These are phyloP conservation scores for Leccinellum albellum DNA, from an alignment of 768 basidiomycete genomes.

Conservation along the genomic window DNA sequence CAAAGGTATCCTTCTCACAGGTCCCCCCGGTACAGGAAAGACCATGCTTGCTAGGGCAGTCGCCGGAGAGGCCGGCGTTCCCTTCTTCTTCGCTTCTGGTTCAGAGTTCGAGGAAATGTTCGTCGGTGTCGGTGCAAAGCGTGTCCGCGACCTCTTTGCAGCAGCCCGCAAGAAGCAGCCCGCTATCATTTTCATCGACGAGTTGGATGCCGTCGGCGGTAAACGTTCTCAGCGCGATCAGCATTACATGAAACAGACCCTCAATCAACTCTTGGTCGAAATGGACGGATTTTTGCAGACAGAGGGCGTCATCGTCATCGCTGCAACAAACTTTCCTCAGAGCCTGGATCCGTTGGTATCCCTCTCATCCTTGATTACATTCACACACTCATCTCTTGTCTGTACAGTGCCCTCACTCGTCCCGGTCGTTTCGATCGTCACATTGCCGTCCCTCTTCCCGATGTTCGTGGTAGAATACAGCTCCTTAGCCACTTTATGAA, in stretches of 20 bases:
- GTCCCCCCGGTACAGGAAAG: constrained; percentile 85
- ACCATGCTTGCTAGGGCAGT: constrained; percentile 90
- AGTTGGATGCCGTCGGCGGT: constrained; percentile 89
- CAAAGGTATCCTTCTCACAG: constrained; percentile 89
- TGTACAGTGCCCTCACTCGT: constrained; percentile 79
- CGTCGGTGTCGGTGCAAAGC: constrained; percentile 91
- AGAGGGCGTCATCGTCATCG: constrained; percentile 94
- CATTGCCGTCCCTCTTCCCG: constrained; percentile 91
- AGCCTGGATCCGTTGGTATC: constrained; percentile 77
- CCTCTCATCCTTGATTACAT: not conserved
- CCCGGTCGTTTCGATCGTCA: constrained; percentile 96
- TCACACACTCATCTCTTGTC: constrained; percentile 11
- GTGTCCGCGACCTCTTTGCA: constrained; percentile 91
- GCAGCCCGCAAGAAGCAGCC: constrained; percentile 93
- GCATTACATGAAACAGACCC: constrained; percentile 88
- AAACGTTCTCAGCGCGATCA: constrained; percentile 82
- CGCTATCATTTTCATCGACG: constrained; percentile 98
- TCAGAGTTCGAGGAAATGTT: constrained; percentile 99
- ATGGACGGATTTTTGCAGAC: constrained; percentile 95
- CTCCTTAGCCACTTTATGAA: constrained; percentile 91
- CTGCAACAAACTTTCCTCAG: constrained; percentile 97
- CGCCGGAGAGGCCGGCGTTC: constrained; percentile 96
- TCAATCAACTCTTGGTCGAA: constrained; percentile 95
- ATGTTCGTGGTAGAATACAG: constrained; percentile 89
- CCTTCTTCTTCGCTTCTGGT: constrained; percentile 95